Percentiles rank a stretch among this genome's conserved stretches.
phyloP scores from a whole-genome alignment of 2,329 filamentous ascomycete genomes.

The Fusarium tjaetaba region DNA sequence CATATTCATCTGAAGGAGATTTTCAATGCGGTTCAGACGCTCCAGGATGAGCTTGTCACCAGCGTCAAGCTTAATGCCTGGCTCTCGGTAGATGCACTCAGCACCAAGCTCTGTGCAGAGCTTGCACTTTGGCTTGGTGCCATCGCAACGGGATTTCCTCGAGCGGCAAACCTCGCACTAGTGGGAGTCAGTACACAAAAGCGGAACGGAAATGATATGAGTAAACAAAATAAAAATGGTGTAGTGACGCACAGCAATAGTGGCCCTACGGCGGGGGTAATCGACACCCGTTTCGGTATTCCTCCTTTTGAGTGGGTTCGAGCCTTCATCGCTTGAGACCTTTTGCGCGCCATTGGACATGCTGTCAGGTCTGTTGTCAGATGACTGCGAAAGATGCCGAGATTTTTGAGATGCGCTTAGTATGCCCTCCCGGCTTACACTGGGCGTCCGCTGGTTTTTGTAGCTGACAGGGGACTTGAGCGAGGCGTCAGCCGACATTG shows the following conservation, averaged over 20 bases:
- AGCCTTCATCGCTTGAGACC: constrained; percentile 60
- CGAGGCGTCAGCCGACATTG: constrained; percentile 53
- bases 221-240: not conserved
- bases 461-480: constrained; percentile 63
- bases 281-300: constrained; percentile 70
- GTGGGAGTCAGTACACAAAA: constrained; percentile 25
- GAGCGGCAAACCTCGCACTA: constrained; percentile 86
- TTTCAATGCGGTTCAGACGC: constrained; percentile 80
- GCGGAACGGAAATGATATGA: not conserved
- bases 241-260: constrained; percentile 67
- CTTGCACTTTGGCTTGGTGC: constrained; percentile 83
- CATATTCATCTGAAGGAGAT: constrained; percentile 77
- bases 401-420: constrained; percentile 63
- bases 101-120: constrained; percentile 84
- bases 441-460: constrained; percentile 58
- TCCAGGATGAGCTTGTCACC: constrained; percentile 88
- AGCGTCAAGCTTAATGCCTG: constrained; percentile 86
- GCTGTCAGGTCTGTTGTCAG: constrained; percentile 57
- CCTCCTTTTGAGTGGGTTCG: constrained; percentile 69
- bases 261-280: constrained; percentile 71
- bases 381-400: constrained; percentile 65
- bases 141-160: constrained; percentile 82
- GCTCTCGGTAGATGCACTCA: constrained; percentile 85
- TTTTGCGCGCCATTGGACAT: constrained; percentile 58
- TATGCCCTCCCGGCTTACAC: constrained; percentile 64